Evolutionary conservation across 805 yeast genomes (phyloP), one percentile per base, ranked within the genome.

Genomic region (Hanseniaspora thailandica): DNA sequence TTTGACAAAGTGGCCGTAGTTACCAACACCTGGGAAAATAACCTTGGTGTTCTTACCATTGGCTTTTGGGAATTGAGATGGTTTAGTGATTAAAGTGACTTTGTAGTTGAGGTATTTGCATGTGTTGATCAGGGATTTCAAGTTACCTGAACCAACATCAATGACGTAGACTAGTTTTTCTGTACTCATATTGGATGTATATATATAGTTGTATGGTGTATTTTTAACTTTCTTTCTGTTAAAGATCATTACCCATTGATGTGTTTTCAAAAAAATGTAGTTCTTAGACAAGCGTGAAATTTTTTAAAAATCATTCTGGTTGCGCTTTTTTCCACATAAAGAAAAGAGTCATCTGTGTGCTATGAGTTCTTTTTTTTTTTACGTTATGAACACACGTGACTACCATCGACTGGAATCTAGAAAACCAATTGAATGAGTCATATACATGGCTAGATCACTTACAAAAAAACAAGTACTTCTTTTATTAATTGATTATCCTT

Each of bases 11-110:
- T 93, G 97, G 44, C 96, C 98, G 66, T 79, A 94, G 65, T 88
- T 90, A 12, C 99, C 99, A 17, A 93, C 99, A 26, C 99, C 99
- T 7, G 99, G 99, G 23, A 93, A 75, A 55, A 93, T 75, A 57
- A 93, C 71, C 60, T 72, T 68, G 7, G 66, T 70, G 43, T 85
- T 84, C 10, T 71, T 68, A 56, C 54, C 74, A 7, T 53, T 55
- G 26, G 65, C 58, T 35, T 66, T 67, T 53, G 81, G 79, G 54
- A 84, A 87, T 5, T 69, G 66, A 17, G 81, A 77, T 15, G 53
- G 50, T 55, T 76, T 70, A 55, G 73, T 77, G 60, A 89, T 75
- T 61, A 82, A 76, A 41, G 71, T 69, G 4, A 84, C 83, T 20
- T 76, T 70, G 64, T 80, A 85, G 0, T 97, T 97, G 23, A 88